Conservation (phyloP, 768 basidiomycete species). For the Sutorius australiensis region DNA sequence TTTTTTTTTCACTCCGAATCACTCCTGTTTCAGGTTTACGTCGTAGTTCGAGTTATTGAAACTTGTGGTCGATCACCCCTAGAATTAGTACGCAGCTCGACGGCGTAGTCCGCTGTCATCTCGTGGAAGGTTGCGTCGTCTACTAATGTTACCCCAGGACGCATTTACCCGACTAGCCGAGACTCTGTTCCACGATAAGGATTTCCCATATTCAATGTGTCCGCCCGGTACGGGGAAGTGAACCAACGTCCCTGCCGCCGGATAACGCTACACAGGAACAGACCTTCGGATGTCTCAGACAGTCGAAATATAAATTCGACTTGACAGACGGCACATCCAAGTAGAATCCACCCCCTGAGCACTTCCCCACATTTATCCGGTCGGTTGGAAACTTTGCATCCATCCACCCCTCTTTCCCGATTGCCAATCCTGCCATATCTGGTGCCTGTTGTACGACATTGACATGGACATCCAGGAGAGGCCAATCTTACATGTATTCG, state of each 20-base stretch:
- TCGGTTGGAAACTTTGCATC: not conserved
- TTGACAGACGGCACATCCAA: not conserved
- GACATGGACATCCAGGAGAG: not conserved
- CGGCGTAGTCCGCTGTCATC: no score
- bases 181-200: no score
- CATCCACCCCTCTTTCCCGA: conserved; percentile 4
- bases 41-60: no score
- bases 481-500: not conserved
- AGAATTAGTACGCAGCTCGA: no score
- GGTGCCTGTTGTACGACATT: not conserved
- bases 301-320: not conserved
- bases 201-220: no score
- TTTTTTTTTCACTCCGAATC: no score
- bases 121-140: no score
- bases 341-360: not conserved
- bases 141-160: no score
- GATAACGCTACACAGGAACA: conserved; percentile 3
- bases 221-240: not conserved
- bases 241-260: not conserved
- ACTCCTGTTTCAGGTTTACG: no score
- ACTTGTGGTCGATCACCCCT: no score
- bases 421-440: conserved; percentile 12
- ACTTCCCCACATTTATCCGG: no score
- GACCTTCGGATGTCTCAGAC: conserved; percentile 11
- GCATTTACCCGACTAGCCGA: no score